A percentile compares a stretch with the other conserved stretches of the same genome.
These are phyloP conservation scores for Hymenotorrendiella dingleyae DNA, from an alignment of 2,329 filamentous ascomycete species.

Conservation along the genomic window DNA sequence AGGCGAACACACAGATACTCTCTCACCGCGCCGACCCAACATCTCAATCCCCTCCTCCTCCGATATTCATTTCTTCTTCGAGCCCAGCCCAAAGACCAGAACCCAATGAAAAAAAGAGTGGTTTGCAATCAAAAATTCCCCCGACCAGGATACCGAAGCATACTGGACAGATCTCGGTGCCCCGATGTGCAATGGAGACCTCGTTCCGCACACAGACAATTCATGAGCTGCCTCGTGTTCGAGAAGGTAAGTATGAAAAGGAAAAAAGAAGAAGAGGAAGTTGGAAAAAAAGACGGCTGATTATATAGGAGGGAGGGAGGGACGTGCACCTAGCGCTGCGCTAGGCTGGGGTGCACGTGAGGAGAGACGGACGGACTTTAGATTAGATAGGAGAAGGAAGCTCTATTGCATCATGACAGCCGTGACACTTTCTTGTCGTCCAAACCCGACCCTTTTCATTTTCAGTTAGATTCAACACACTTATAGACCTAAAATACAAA, in stretches of 20 bases:
- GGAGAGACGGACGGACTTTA: no score
- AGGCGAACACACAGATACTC: no score
- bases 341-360: no score
- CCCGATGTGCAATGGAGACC: conserved; percentile 49
- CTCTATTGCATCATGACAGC: no score
- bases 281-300: no score
- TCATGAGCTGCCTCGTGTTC: conserved; percentile 39
- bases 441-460: no score
- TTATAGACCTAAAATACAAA: no score
- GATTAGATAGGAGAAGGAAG: no score
- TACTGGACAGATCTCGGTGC: conserved; percentile 32
- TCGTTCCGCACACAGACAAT: conserved; percentile 26
- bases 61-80: conserved; percentile 11
- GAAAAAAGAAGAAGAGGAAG: conserved; percentile 5
- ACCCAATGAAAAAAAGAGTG: conserved; percentile 36
- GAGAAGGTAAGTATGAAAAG: conserved; percentile 33
- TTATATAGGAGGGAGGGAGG: no score
- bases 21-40: background rate
- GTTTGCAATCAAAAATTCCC: conserved; percentile 42
- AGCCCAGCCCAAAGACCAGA: conserved; percentile 31
- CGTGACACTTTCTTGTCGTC: no score
- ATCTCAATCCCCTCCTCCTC: background rate
- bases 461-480: no score
- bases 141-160: conserved; percentile 41
- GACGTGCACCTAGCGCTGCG: no score